These are phyloP conservation scores for Syncephalastrum contaminatum DNA, from an alignment of 371 early-diverging fungal species.

Conservation along the genomic window DNA sequence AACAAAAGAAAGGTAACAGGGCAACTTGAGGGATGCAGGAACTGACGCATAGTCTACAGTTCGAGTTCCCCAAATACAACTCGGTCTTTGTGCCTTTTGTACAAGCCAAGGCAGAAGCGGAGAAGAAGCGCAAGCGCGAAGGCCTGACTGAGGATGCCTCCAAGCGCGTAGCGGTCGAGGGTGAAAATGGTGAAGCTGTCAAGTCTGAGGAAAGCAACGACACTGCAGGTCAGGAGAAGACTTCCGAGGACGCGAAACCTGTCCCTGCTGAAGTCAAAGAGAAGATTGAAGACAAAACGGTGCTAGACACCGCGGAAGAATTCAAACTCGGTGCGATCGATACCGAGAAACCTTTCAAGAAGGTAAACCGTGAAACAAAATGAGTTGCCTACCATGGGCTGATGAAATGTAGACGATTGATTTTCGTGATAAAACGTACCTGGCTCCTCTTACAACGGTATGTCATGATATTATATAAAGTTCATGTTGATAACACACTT, in stretches of 20 bases:
- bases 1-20: slow-evolving; percentile 31
- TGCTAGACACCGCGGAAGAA: no score
- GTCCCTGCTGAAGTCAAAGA: slow-evolving; percentile 17
- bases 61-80: background rate
- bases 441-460: slow-evolving; percentile 94
- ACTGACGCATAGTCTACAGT: background rate
- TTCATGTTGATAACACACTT: no score
- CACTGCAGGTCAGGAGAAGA: slow-evolving; percentile 6
- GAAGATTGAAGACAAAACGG: slow-evolving; percentile 10
- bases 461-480: no score
- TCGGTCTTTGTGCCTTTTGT: background rate
- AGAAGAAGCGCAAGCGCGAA: background rate
- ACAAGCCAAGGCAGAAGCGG: background rate
- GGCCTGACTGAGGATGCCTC: background rate
- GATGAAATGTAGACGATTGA: slow-evolving; percentile 54
- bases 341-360: slow-evolving; percentile 27
- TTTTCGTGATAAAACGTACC: slow-evolving; percentile 86
- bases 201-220: slow-evolving; percentile 2
- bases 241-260: slow-evolving; percentile 3
- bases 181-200: background rate
- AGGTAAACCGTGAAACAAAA: slow-evolving; percentile 15
- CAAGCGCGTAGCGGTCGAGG: no score
- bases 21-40: background rate
- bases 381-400: no score
- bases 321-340: slow-evolving; percentile 43